Conservation (phyloP, 306 rosid species). For the Corylus heterophylla region DNA sequence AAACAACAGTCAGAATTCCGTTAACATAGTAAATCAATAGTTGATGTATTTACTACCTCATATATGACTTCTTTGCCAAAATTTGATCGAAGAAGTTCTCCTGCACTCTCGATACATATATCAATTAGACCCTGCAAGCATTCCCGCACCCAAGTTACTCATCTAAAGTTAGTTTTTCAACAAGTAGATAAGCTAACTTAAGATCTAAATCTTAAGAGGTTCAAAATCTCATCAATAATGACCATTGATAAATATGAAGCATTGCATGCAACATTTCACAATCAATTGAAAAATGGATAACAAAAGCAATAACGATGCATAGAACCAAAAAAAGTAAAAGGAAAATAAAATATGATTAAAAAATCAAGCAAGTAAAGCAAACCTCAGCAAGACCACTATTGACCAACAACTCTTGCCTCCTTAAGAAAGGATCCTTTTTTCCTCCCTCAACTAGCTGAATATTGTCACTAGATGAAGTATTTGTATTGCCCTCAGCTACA, state of each 20-base stretch:
- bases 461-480: constrained; percentile 39
- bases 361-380: constrained; percentile 28
- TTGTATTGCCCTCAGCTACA: constrained; percentile 37
- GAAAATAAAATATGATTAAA: background rate
- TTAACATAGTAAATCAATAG: background rate
- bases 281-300: background rate
- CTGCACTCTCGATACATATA: constrained; percentile 59
- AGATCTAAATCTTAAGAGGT: background rate
- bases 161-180: background rate
- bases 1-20: background rate
- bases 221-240: constrained; percentile 6
- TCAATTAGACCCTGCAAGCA: constrained; percentile 76
- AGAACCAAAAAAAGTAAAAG: background rate
- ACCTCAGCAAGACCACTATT: constrained; percentile 96
- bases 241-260: background rate
- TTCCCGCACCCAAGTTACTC: constrained; percentile 14
- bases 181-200: background rate
- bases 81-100: constrained; percentile 74
- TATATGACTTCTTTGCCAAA: constrained; percentile 84
- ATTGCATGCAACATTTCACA: background rate
- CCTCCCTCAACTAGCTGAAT: constrained; percentile 66
- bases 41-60: constrained; percentile 57
- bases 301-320: background rate
- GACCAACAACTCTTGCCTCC: constrained; percentile 91
- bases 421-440: constrained; percentile 79